Evolutionary conservation across 75 land plant species (phyloP), one percentile per base, ranked within the genome.

Genomic region (Sequoia sempervirens): DNA sequence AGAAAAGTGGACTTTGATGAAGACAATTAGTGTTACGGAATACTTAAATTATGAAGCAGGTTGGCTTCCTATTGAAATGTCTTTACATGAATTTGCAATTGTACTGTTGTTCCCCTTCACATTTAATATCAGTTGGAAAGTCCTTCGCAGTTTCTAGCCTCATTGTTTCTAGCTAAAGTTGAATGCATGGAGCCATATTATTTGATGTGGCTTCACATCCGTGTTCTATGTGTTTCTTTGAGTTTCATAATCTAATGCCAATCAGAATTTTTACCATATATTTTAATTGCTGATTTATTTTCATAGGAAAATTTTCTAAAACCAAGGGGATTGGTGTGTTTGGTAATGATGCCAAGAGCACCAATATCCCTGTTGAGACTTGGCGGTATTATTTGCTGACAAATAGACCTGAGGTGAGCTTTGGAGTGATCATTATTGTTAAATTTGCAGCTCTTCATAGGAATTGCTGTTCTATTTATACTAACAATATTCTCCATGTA

Each of bases 41-140:
- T 97, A 97, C 83, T 86, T 97, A 78, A 97, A 97, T 81, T 97
- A 97, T 89, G 99, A 97, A 91, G 85, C 96, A 91, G 99, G 99
- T 97, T 34, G 15, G 46, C 12, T 61, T 34, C 28, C 11, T 45
- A 45, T n/a, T 78, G 14, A 26, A 41, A 38, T 40, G 20, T 6
- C 17, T 23, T 75, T 8, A 40, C 8, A 37, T 18, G 38, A 38
- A 75, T 38, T 37, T 75, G 12, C 3, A 13, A n/a, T n/a, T 26
- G 23, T n/a, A 52, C 10, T 78, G n/a, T 78, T 41, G 26, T 7
- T 78, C 13, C 23, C 28, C 47, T 26, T 78, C 13, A 78, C 80
- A 78, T 78, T 78, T 45, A 26, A 12, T 43, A 26, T 38, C 40
- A 78, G 80, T 2, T 41, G 14, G 8, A 78, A 43, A 26, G 23